Evolutionary conservation across 2,329 filamentous ascomycete genomes (phyloP).

Genomic region (Beauveria brongniartii): DNA sequence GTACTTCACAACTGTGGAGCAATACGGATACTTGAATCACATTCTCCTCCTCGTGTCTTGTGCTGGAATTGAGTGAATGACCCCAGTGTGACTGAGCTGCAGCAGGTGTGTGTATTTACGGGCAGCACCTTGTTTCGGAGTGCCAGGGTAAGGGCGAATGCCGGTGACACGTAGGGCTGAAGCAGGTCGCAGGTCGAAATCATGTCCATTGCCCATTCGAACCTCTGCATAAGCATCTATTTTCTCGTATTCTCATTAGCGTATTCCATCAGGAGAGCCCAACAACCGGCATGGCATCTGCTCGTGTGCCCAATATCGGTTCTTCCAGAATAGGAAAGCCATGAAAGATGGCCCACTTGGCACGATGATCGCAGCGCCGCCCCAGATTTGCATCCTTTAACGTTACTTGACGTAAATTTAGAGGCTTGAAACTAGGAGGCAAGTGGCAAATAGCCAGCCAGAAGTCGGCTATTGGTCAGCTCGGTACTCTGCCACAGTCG

Average conservation of each 20-base stretch:
- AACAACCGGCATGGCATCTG: background rate
- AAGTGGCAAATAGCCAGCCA: background rate
- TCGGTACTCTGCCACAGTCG: background rate
- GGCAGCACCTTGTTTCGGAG: background rate
- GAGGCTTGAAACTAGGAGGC: no score
- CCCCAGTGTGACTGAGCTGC: background rate
- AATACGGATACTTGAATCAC: background rate
- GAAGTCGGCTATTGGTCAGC: background rate
- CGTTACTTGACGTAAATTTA: no score
- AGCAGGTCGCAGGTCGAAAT: background rate
- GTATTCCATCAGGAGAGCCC: background rate
- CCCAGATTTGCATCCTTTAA: background rate
- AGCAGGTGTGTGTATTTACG: background rate
- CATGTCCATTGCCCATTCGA: background rate
- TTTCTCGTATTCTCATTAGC: background rate
- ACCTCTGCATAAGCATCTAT: background rate
- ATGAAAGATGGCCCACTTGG: background rate
- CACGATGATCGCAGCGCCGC: background rate
- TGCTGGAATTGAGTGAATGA: background rate
- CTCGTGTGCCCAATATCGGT: background rate
- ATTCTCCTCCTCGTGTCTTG: background rate
- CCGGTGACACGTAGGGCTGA: background rate
- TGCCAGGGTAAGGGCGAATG: background rate
- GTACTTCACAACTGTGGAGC: background rate
- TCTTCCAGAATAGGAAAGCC: conserved; percentile 6